Evolutionary conservation across 2,329 filamentous ascomycete species (phyloP), one percentile per base, ranked within the genome.

Genomic region (Fusarium heterosporum): DNA sequence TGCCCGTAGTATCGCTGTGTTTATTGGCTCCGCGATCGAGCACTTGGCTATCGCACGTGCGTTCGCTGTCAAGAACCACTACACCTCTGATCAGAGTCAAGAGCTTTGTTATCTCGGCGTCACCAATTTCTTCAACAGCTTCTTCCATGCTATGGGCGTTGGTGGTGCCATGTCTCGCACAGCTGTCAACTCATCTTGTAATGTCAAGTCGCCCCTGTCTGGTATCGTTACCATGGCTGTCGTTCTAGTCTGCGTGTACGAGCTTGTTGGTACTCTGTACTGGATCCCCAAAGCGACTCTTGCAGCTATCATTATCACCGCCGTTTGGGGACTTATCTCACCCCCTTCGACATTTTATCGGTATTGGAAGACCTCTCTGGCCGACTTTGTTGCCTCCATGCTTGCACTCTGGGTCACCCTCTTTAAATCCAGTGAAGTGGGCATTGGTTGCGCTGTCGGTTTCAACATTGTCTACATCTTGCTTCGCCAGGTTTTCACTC

Each of bases 271-370:
- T 0, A 84, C 85, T 0, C 80, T 91, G 0, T 89, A 87, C 76
- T 91, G 87, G 86, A 87, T 90, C n/a, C 88, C 89, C 1, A 89
- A 89, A 68, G 82, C 88, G 0, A 89, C 86, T 0, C 80, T 90
- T 2, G 84, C 88, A 1, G 88, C 87, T 4, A 89, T 90, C 61
- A 89, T 90, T 64, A 89, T 90, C 66, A 87, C 85, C 60, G 88
- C 88, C 8, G 87, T 90, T 1, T 85, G 85, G 76, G 86, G 87
- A 38, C 79, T 90, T 8, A 86, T 90, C 42, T 84, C 85, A 0
- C 82, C 86, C 0, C 83, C 87, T 0, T 83, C 80, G 4, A 81
- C 85, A 11, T 89, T 90, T 72, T 89, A 89, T 74, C 79, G 81
- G 14, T 90, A 87, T 77, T 90, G 87, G 86, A 85, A 85, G 65